Conservation (phyloP, 1,284 basidiomycete genomes). For the Dichomitus squalens region DNA sequence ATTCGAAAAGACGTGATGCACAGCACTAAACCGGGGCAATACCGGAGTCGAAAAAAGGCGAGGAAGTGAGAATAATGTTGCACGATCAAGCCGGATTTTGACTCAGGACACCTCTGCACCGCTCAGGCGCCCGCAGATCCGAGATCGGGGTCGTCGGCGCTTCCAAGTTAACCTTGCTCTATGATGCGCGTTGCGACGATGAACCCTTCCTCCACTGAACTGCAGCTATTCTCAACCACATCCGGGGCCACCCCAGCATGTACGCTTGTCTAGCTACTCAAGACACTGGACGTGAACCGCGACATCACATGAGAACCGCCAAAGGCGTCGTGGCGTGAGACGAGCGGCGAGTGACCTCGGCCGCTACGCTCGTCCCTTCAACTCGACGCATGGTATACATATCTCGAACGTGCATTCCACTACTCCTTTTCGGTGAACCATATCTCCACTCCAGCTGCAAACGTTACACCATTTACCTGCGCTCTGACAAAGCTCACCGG, state of each 20-base stretch:
- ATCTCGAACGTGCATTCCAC: not conserved
- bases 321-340: not conserved
- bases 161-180: not conserved
- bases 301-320: not conserved
- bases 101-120: conserved; percentile 10
- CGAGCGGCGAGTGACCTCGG: not conserved
- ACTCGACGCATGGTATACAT: not conserved
- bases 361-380: not conserved
- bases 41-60: conserved; percentile 1
- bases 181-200: not conserved
- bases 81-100: conserved; percentile 19
- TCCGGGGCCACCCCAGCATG: not conserved
- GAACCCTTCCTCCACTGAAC: not conserved
- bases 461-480: not conserved
- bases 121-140: conserved; percentile 8
- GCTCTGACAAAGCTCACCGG: not conserved
- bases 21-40: conserved; percentile 2
- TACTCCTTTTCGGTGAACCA: not conserved
- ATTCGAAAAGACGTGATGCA: conserved; percentile 7
- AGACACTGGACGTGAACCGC: not conserved
- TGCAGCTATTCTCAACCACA: not conserved
- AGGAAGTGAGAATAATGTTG: conserved; percentile 1
- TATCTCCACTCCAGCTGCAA: not conserved
- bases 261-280: not conserved
- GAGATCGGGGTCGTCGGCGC: not conserved